phyloP scores from a whole-genome alignment of 2,329 filamentous ascomycete species.

The Plectosphaerella plurivora region DNA sequence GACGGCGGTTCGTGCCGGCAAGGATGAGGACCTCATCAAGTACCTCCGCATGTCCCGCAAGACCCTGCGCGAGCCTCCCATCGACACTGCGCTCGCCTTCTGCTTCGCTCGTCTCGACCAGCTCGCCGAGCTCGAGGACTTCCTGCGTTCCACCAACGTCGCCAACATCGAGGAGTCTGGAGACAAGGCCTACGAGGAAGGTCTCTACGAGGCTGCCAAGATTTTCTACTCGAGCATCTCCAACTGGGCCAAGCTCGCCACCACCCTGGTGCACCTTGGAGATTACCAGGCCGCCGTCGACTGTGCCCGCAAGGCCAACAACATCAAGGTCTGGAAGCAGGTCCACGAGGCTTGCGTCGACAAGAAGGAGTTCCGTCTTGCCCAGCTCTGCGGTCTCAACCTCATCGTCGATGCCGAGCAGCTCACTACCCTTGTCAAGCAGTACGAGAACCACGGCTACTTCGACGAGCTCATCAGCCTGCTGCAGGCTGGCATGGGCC shows the following conservation, averaged over 20 bases:
- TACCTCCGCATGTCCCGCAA: conserved; percentile 96
- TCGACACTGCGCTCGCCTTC: conserved; percentile 93
- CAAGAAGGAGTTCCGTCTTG: conserved; percentile 98
- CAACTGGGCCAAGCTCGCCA: conserved; percentile 98
- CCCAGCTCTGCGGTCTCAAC: conserved; percentile 98
- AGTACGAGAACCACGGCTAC: conserved; percentile 96
- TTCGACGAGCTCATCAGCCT: conserved; percentile 96
- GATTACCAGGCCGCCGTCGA: conserved; percentile 98
- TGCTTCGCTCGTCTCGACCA: conserved; percentile 89
- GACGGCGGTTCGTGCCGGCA: conserved; percentile 88
- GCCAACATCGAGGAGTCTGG: conserved; percentile 94
- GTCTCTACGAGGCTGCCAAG: conserved; percentile 92
- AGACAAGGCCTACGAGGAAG: conserved; percentile 96
- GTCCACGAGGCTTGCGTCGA: conserved; percentile 93
- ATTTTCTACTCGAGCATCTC: conserved; percentile 96
- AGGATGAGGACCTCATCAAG: conserved; percentile 96
- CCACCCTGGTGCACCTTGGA: conserved; percentile 91
- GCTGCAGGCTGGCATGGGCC: conserved; percentile 88
- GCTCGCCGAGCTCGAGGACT: conserved; percentile 90
- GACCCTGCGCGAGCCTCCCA: conserved; percentile 86
- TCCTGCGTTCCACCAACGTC: conserved; percentile 87
- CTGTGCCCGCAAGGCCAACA: conserved; percentile 97
- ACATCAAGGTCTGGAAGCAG: conserved; percentile 98
- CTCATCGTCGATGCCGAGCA: conserved; percentile 97
- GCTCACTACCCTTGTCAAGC: conserved; percentile 84